These are phyloP conservation scores for Cyberlindnera maritima DNA, from an alignment of 805 yeast species.

Conservation along the genomic window DNA sequence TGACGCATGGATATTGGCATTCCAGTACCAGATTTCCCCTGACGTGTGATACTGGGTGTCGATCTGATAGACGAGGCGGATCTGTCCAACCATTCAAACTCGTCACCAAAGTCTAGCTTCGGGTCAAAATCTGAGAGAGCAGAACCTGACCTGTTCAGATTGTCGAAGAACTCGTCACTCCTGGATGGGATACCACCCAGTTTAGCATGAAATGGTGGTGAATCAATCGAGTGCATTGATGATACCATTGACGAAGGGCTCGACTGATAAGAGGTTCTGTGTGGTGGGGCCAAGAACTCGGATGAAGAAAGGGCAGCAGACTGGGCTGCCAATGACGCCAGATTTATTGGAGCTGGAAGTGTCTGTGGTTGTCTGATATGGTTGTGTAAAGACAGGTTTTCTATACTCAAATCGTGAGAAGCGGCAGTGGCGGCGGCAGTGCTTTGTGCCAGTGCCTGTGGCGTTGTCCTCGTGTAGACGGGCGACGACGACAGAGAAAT, in stretches of 20 bases:
- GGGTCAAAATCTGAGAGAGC: conserved; percentile 7
- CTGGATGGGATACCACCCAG: background rate
- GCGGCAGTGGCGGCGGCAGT: conserved; percentile 1
- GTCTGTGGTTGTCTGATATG: conserved; percentile 16
- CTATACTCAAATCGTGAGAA: conserved; percentile 6
- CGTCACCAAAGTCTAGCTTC: conserved; percentile 2
- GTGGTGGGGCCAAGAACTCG: conserved; percentile 14
- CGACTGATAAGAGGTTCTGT: conserved; percentile 7
- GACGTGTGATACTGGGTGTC: background rate
- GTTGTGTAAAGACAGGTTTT: conserved; percentile 8
- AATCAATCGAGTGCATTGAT: conserved; percentile 20
- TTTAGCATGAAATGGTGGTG: conserved; percentile 19
- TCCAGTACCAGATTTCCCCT: background rate
- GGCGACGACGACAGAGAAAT: conserved; percentile 2
- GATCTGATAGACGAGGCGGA: conserved; percentile 5
- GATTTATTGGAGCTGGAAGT: background rate
- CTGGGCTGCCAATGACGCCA: conserved; percentile 15
- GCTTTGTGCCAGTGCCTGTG: background rate
- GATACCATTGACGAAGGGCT: conserved; percentile 19
- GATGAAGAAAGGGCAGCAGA: conserved; percentile 11
- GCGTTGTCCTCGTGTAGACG: background rate
- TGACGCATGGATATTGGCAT: background rate
- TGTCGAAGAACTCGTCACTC: conserved; percentile 9
- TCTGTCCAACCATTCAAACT: conserved; percentile 9
- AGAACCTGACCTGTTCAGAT: conserved; percentile 6